These are phyloP conservation scores for Amanita exitialis DNA, from an alignment of 768 basidiomycete species.

Conservation along the genomic window DNA sequence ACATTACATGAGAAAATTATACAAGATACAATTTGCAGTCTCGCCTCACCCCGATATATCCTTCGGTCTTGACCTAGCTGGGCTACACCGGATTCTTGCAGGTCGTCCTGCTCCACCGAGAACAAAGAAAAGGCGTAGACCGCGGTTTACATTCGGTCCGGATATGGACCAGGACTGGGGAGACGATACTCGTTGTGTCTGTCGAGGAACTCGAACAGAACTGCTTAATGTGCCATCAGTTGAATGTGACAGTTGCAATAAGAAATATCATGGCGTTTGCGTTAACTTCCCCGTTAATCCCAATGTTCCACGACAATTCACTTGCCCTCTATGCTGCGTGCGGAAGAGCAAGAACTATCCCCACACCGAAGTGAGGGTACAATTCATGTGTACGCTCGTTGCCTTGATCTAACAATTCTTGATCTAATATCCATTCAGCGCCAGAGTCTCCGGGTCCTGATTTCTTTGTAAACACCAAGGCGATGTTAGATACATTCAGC, in stretches of 20 bases:
- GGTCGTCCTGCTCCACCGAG: slow-evolving; percentile 41
- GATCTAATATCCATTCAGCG: slow-evolving; percentile 11
- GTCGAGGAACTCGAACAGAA: slow-evolving; percentile 57
- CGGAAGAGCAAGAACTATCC: slow-evolving; percentile 63
- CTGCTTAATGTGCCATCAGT: slow-evolving; percentile 52
- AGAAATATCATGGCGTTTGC: slow-evolving; percentile 63
- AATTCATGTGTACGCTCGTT: slow-evolving; percentile 28
- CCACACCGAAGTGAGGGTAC: slow-evolving; percentile 69
- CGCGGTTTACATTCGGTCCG: slow-evolving; percentile 64
- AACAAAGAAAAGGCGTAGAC: slow-evolving; percentile 48
- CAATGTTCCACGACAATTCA: slow-evolving; percentile 29
- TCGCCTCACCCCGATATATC: slow-evolving; percentile 74
- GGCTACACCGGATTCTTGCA: slow-evolving; percentile 73
- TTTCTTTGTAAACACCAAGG: slow-evolving; percentile 59
- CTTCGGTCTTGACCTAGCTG: slow-evolving; percentile 75
- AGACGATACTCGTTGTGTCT: slow-evolving; percentile 75
- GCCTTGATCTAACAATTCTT: slow-evolving; percentile 1
- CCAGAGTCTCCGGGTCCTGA: slow-evolving; percentile 40
- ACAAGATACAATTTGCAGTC: slow-evolving; percentile 84
- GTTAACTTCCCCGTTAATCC: slow-evolving; percentile 57
- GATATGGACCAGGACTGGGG: slow-evolving; percentile 65
- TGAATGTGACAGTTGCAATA: slow-evolving; percentile 56
- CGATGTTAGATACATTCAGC: slow-evolving; percentile 68
- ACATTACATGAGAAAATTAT: slow-evolving; percentile 86
- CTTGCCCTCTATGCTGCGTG: slow-evolving; percentile 71